Base-by-base conservation (phyloP, 2,329 filamentous ascomycete species). In the Penicillium italicum region DNA sequence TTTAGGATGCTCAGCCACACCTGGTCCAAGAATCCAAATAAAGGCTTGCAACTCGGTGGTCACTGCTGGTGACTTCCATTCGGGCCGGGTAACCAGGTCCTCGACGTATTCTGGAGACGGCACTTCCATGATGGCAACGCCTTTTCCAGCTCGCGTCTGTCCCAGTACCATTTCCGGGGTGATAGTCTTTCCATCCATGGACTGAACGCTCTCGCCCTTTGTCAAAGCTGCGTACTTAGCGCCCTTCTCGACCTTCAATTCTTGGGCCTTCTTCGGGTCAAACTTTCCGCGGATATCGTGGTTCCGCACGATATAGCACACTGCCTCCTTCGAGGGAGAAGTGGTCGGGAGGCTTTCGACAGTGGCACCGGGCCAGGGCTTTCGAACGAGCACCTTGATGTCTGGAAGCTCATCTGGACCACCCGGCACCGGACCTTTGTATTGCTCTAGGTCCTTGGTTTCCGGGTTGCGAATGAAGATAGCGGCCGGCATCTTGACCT, bases 131-230 rank as follows among this genome's bases (percentile, higher is more conserved):
- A 99, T 79, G 9, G 89, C 88, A 60, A 96, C 80, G 2, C 90
- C 92, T 53, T 80, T 83, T 11, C 91, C 91, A 6, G 82, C 79
- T 53, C 85, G 80, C 3, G 80, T 74, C 11, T 85, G 78, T 1
- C 82, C 90, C 49, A 99, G 69, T 1, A 97, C 91, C 87, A 96
- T 94, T 0, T 94, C 89, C 1, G 93, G 88, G 0, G 87, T 94
- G 30, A 99, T 83, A 0, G 81, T 82, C 7, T 78, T 79, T 5
- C 90, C 91, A 64, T 87, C 82, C 14, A 79, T 76, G 24, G 84
- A 85, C 50, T 77, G 74, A 1, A 94, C 85, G 45, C 73, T 85
- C 59, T 86, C 62, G 2, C 91, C 91, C 1, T 67, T 70, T 0
- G 86, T 79, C 41, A 99, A 78, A 12, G 71, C 65, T 34, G 78